Conservation (phyloP, 306 rosid species). For the Sicyos baderoa region DNA sequence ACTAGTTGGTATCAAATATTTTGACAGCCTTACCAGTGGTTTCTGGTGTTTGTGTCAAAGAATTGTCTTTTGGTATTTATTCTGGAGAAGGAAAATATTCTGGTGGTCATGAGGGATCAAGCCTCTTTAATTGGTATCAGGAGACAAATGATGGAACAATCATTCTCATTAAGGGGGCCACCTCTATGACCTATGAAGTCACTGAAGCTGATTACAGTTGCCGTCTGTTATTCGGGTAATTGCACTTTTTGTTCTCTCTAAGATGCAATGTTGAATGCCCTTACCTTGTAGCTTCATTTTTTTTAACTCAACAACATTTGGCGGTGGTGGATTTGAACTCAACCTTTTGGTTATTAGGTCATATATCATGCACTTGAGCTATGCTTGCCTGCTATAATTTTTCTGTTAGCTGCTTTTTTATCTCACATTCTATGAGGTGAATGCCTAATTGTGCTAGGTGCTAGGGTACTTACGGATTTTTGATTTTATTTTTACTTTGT, state of each 20-base stretch:
- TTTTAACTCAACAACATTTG: no score
- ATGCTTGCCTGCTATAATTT: no score
- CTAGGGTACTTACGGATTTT: neutral
- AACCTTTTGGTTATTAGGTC: no score
- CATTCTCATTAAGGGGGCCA: conserved; percentile 55
- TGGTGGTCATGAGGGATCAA: conserved; percentile 89
- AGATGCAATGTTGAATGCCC: neutral
- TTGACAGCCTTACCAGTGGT: conserved; percentile 82
- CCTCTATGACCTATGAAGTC: conserved; percentile 54
- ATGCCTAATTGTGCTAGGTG: neutral
- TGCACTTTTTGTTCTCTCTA: conserved; percentile 10
- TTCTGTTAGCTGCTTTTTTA: no score
- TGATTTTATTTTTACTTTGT: neutral
- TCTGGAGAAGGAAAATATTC: conserved; percentile 89
- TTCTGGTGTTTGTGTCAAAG: conserved; percentile 50
- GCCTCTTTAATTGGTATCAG: conserved; percentile 87
- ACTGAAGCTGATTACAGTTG: conserved; percentile 70
- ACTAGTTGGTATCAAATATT: conserved; percentile 13
- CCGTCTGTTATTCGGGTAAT: conserved; percentile 81
- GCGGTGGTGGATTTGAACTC: no score
- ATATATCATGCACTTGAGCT: no score
- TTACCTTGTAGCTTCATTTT: conserved; percentile 2
- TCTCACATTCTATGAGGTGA: no score
- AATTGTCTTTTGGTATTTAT: conserved; percentile 59
- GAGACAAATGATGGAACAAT: conserved; percentile 67